Evolutionary conservation across 345 rosid species (phyloP).

Genomic region (Sapria himalayana): DNA sequence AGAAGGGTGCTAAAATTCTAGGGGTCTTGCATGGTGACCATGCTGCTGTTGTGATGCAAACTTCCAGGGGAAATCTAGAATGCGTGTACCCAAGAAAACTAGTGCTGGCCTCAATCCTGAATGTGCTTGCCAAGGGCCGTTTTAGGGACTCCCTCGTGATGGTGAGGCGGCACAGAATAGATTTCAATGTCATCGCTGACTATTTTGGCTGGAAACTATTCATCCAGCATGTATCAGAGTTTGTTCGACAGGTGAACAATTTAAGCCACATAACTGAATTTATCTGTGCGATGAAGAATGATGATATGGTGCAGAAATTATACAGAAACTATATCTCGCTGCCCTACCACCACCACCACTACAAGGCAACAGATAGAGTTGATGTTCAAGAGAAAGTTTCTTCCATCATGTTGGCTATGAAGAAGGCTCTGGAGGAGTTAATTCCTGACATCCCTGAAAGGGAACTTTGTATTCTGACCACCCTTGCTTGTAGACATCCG

Average conservation of each 20-base stretch:
- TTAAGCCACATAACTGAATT: conserved; percentile 79
- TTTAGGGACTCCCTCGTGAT: conserved; percentile 64
- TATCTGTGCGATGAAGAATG: conserved; percentile 69
- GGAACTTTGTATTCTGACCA: conserved; percentile 89
- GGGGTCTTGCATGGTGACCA: conserved; percentile 90
- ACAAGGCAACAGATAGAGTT: conserved; percentile 12
- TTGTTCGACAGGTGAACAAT: conserved; percentile 64
- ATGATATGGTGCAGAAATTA: conserved; percentile 48
- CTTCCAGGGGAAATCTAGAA: conserved; percentile 75
- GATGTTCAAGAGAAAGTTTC: conserved; percentile 41
- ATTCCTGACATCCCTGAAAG: conserved; percentile 69
- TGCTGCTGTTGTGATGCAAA: conserved; percentile 68
- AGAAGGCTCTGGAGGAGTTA: conserved; percentile 60
- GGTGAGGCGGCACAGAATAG: conserved; percentile 92
- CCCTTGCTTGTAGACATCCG: conserved; percentile 80
- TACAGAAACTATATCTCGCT: conserved; percentile 29
- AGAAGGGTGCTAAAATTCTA: conserved; percentile 61
- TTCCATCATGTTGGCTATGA: conserved; percentile 58
- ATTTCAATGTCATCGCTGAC: conserved; percentile 74
- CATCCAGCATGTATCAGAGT: conserved; percentile 49
- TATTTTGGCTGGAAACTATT: conserved; percentile 70
- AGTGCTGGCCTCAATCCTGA: conserved; percentile 52
- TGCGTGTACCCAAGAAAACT: conserved; percentile 84
- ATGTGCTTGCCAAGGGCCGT: conserved; percentile 47
- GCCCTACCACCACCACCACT: conserved; percentile 19